Conservation (phyloP, 2,329 filamentous ascomycete species). For the Penicillium sp. region DNA sequence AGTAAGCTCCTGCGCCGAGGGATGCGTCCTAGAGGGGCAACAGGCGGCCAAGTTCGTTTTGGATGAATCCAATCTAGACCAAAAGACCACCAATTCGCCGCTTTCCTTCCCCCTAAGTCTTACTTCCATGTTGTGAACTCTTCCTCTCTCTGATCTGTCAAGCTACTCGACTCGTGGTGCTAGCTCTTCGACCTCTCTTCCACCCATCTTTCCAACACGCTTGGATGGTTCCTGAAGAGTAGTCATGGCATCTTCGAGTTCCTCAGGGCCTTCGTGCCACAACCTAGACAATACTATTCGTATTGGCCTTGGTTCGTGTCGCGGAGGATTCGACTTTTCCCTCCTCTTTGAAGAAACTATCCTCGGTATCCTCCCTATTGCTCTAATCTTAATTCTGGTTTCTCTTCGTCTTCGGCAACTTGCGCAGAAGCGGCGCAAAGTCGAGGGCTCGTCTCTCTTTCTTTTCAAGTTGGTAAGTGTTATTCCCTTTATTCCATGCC, state of each 20-base stretch:
- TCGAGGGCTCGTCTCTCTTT: slow-evolving; percentile 35
- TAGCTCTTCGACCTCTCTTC: slow-evolving; percentile 16
- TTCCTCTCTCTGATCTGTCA: slow-evolving; percentile 9
- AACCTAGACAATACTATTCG: slow-evolving; percentile 41
- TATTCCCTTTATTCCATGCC: neutral
- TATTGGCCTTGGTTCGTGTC: slow-evolving; percentile 39
- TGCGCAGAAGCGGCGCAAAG: slow-evolving; percentile 39
- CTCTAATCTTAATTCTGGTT: slow-evolving; percentile 39
- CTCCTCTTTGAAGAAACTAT: slow-evolving; percentile 52
- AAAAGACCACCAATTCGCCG: slow-evolving; percentile 7
- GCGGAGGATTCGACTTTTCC: slow-evolving; percentile 50
- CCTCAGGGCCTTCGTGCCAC: slow-evolving; percentile 33
- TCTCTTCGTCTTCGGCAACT: slow-evolving; percentile 43
- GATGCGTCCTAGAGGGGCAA: slow-evolving; percentile 16
- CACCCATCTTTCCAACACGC: slow-evolving; percentile 18
- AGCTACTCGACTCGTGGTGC: slow-evolving; percentile 14
- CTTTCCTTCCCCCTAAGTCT: slow-evolving; percentile 12
- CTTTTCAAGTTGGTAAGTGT: slow-evolving; percentile 42
- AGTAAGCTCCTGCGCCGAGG: slow-evolving; percentile 27
- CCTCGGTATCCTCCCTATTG: slow-evolving; percentile 41
- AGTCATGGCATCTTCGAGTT: slow-evolving; percentile 33
- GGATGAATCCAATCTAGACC: slow-evolving; percentile 27
- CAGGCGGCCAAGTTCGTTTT: slow-evolving; percentile 7
- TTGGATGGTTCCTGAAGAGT: slow-evolving; percentile 27
- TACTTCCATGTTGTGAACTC: slow-evolving; percentile 10